Evolutionary conservation across 2,329 filamentous ascomycete genomes (phyloP).

Genomic region (Hypoxylon rubiginosum): DNA sequence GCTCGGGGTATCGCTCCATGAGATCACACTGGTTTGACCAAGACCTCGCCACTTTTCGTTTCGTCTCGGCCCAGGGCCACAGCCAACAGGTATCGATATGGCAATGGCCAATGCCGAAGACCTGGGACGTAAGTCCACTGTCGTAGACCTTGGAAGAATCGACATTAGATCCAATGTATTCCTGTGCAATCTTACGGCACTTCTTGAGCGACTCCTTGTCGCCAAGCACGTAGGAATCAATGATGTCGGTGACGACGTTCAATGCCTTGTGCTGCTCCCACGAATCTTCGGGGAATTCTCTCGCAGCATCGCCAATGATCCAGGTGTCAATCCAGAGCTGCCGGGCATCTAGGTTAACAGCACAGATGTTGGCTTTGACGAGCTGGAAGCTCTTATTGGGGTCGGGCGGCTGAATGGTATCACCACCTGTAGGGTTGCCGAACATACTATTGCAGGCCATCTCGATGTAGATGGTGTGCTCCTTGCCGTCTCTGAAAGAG

Average conservation of each 20-base stretch:
- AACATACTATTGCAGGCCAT: conserved; percentile 99
- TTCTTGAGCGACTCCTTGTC: conserved; percentile 82
- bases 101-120: conserved; percentile 93
- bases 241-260: conserved; percentile 86
- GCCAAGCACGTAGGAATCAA: conserved; percentile 88
- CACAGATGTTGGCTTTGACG: conserved; percentile 84
- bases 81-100: conserved; percentile 99
- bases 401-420: conserved; percentile 88
- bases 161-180: conserved; percentile 84
- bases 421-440: conserved; percentile 86
- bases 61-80: conserved; percentile 98
- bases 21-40: conserved; percentile 98
- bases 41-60: conserved; percentile 93
- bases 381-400: conserved; percentile 87
- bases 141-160: conserved; percentile 89
- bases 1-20: conserved; percentile 94
- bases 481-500: conserved; percentile 83
- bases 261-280: conserved; percentile 91
- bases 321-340: conserved; percentile 92
- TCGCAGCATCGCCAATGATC: conserved; percentile 93
- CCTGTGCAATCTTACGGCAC: conserved; percentile 84
- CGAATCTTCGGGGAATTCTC: conserved; percentile 89
- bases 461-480: conserved; percentile 93
- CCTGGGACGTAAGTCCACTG: conserved; percentile 78
- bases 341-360: conserved; percentile 87